A percentile compares a stretch with the other conserved stretches of the same genome.
Conservation (phyloP, 2,329 filamentous ascomycete genomes). For the Biscogniauxia sp. region DNA sequence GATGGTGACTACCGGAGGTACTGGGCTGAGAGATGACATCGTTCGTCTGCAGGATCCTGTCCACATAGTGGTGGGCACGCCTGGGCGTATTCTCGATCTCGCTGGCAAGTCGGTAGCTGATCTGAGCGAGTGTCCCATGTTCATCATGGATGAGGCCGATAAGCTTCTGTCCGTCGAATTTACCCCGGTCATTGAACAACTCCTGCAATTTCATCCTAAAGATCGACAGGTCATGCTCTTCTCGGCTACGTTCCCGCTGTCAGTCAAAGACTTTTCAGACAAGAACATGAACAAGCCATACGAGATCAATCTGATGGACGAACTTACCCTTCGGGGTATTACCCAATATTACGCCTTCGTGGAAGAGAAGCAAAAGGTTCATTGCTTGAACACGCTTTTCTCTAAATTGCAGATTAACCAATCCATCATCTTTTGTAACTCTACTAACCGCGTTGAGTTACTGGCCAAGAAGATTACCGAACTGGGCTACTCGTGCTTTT, state of each 20-base stretch:
- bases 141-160: conserved; percentile 99
- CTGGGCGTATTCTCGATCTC: conserved; percentile 91
- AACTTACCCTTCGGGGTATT: conserved; percentile 94
- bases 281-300: conserved; percentile 97
- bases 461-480: conserved; percentile 99
- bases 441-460: conserved; percentile 94
- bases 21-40: conserved; percentile 92
- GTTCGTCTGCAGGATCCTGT: conserved; percentile 90
- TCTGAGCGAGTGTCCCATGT: conserved; percentile 92
- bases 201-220: conserved; percentile 92
- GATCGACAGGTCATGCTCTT: conserved; percentile 99
- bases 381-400: conserved; percentile 98
- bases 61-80: conserved; percentile 96
- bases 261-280: conserved; percentile 97
- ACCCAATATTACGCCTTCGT: conserved; percentile 99
- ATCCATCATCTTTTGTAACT: conserved; percentile 99
- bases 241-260: conserved; percentile 94
- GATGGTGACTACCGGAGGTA: conserved; percentile 98
- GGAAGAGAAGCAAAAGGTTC: conserved; percentile 98
- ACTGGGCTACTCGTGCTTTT: conserved; percentile 98
- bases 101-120: conserved; percentile 96
- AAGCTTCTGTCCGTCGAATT: conserved; percentile 97
- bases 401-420: conserved; percentile 99
- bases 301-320: conserved; percentile 99
- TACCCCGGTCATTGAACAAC: conserved; percentile 94